These are phyloP conservation scores for Fomitopsis serialis DNA, from an alignment of 768 basidiomycete genomes.

Conservation along the genomic window DNA sequence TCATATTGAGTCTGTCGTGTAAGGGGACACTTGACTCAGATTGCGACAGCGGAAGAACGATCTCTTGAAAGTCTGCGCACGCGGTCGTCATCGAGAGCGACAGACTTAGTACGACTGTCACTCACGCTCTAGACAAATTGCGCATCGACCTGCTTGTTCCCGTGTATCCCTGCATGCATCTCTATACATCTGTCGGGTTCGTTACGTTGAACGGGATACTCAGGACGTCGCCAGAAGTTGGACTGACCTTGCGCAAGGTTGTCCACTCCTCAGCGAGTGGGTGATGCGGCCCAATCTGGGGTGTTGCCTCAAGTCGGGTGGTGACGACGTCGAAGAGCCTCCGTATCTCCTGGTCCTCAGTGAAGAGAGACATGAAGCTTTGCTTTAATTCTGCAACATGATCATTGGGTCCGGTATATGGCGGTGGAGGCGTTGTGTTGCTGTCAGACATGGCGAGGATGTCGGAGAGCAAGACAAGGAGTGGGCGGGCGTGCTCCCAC, in stretches of 20 bases:
- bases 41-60: constrained; percentile 19
- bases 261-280: constrained; percentile 19
- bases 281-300: constrained; percentile 19
- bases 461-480: no score
- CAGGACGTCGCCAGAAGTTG: no score
- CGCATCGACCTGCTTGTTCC: constrained; percentile 21
- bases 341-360: no score
- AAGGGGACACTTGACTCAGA: constrained; percentile 10
- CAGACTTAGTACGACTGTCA: background rate
- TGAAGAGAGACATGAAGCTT: no score
- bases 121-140: constrained; percentile 21
- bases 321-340: constrained; percentile 20
- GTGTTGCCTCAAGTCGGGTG: constrained; percentile 18
- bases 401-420: no score
- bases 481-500: no score
- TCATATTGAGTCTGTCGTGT: constrained; percentile 20
- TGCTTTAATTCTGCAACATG: no score
- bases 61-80: constrained; percentile 18
- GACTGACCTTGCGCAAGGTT: constrained; percentile 16
- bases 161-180: constrained; percentile 21
- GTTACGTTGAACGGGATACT: no score
- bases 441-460: no score
- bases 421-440: no score
- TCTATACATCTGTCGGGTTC: constrained; percentile 3
- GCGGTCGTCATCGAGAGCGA: background rate